phyloP scores from a whole-genome alignment of 495 filamentous ascomycete species.

The Neurospora africana region DNA sequence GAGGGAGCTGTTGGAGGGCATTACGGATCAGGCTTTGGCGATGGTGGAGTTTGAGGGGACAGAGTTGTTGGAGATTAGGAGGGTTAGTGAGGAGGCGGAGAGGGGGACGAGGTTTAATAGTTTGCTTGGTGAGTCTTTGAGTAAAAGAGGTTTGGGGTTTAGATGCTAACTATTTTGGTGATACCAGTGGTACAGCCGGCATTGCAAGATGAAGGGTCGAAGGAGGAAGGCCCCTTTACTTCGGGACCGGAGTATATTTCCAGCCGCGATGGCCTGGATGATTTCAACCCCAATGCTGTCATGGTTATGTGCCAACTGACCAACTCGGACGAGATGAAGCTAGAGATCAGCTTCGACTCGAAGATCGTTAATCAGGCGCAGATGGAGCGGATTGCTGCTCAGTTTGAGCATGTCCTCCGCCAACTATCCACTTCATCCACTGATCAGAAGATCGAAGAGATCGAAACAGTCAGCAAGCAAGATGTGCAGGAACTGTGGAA shows the following conservation, averaged over 20 bases:
- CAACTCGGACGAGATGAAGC: neutral
- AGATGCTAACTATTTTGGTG: neutral
- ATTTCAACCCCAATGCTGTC: neutral
- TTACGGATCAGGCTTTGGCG: neutral
- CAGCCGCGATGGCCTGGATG: neutral
- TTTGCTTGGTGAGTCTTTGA: neutral
- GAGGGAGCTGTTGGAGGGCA: neutral
- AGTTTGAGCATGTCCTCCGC: constrained; percentile 6
- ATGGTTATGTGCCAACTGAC: neutral
- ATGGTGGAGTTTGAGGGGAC: neutral
- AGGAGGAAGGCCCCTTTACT: neutral
- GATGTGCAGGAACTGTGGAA: neutral
- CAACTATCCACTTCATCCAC: neutral
- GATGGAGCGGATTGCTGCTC: constrained; percentile 6
- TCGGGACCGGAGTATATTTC: neutral
- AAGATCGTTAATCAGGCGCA: neutral
- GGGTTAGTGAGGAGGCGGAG: neutral
- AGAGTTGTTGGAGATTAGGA: neutral
- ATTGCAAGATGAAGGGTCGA: neutral
- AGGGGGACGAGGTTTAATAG: neutral
- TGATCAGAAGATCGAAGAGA: neutral
- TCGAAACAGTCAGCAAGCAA: neutral
- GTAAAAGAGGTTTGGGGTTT: too few relatives aligned
- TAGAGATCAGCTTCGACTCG: constrained; percentile 9
- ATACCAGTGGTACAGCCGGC: neutral